Conservation (phyloP, 2,329 filamentous ascomycete species). For the Elsinoe batatas region DNA sequence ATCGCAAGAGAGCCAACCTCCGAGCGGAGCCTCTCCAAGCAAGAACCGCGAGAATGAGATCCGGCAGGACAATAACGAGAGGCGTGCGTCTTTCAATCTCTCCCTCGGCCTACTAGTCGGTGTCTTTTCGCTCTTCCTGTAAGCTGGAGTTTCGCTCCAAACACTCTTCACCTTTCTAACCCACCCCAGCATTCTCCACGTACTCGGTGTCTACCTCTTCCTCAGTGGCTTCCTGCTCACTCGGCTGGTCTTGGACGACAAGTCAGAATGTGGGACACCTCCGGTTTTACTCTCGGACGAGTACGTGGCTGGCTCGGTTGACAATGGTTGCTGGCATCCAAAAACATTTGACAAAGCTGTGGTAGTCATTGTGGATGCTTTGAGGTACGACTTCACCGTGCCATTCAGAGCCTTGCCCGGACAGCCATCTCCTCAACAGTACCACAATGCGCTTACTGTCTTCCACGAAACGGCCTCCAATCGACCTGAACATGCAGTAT, state of each 20-base stretch:
- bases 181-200: conserved; percentile 55
- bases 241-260: conserved; percentile 67
- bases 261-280: conserved; percentile 64
- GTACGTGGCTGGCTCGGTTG: conserved; percentile 31
- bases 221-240: conserved; percentile 91
- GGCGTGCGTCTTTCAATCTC: conserved; percentile 43
- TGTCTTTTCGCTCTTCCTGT: conserved; percentile 62
- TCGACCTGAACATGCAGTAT: conserved; percentile 71
- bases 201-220: conserved; percentile 78
- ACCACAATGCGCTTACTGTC: conserved; percentile 80
- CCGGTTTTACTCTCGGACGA: conserved; percentile 46
- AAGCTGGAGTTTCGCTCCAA: conserved; percentile 15
- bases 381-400: conserved; percentile 94
- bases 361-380: conserved; percentile 80
- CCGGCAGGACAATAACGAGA: conserved; percentile 26
- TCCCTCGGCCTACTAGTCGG: conserved; percentile 44
- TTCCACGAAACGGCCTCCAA: conserved; percentile 71
- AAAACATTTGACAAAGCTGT: conserved; percentile 89
- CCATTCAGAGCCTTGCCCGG: conserved; percentile 47
- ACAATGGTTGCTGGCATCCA: conserved; percentile 86
- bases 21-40: background rate
- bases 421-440: conserved; percentile 44
- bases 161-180: background rate
- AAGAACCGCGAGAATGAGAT: conserved; percentile 10
- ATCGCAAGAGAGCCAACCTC: background rate